Conservation (phyloP, 306 rosid genomes). For the Cotoneaster glaucophyllus region DNA sequence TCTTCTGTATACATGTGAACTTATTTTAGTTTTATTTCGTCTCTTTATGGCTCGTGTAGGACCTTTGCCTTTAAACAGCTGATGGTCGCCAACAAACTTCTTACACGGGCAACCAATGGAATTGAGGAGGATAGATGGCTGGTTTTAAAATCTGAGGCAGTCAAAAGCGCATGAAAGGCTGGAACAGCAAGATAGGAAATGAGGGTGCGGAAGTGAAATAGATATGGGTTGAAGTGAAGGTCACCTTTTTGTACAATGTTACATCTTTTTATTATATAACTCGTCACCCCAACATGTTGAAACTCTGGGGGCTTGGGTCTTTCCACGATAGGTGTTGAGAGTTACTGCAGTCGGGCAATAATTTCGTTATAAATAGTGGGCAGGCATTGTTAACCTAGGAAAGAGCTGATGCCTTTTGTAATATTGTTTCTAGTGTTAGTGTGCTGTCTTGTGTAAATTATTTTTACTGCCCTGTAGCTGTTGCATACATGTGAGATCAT, state of each 20-base stretch:
- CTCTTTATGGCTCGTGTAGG: neutral
- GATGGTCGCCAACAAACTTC: constrained; percentile 51
- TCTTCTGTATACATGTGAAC: neutral
- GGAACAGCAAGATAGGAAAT: neutral
- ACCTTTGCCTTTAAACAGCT: constrained; percentile 33
- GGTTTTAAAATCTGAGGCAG: neutral
- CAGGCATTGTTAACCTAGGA: constrained; percentile 38
- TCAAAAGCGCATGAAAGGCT: neutral
- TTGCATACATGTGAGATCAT: neutral
- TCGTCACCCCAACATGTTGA: neutral
- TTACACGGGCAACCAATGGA: constrained; percentile 44
- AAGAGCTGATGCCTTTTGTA: constrained; percentile 15
- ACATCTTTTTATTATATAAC: neutral
- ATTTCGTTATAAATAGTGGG: constrained; percentile 26
- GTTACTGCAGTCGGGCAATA: constrained; percentile 12
- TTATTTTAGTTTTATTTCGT: neutral
- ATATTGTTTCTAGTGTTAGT: constrained; percentile 36
- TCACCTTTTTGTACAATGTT: constrained; percentile 34
- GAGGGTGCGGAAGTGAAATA: constrained; percentile 15
- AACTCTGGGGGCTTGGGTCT: constrained; percentile 31
- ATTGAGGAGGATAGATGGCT: constrained; percentile 26
- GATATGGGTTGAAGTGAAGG: constrained; percentile 4
- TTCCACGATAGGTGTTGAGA: constrained; percentile 25
- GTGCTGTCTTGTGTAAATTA: constrained; percentile 7
- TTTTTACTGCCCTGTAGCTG: neutral